phyloP scores from a whole-genome alignment of 768 basidiomycete genomes.

The Russula emetica region DNA sequence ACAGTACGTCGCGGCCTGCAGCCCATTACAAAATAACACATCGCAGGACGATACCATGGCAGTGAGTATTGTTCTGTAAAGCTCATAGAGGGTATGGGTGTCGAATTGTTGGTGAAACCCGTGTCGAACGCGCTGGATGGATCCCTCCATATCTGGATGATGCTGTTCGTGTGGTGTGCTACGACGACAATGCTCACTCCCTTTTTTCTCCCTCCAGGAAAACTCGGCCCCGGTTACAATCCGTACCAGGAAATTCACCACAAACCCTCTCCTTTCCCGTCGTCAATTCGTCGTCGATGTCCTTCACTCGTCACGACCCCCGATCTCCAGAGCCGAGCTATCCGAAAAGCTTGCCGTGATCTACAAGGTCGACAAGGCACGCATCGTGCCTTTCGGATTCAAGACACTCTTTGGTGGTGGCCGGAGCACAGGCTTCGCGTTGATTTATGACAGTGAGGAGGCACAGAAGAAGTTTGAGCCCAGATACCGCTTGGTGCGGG shows the following conservation, averaged over 20 bases:
- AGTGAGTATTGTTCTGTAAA: constrained; percentile 26
- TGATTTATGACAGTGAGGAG: constrained; percentile 96
- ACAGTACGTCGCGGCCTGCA: constrained; percentile 13
- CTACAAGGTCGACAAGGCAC: constrained; percentile 90
- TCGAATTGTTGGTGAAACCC: constrained; percentile 7
- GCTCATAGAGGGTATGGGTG: background rate
- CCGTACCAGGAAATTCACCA: constrained; percentile 98
- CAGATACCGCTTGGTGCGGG: constrained; percentile 89
- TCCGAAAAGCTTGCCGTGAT: constrained; percentile 85
- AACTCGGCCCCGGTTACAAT: constrained; percentile 86
- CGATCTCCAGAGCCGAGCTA: constrained; percentile 89
- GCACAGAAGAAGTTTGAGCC: constrained; percentile 98
- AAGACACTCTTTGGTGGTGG: constrained; percentile 98
- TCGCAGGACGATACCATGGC: constrained; percentile 30
- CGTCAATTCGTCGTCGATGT: constrained; percentile 95
- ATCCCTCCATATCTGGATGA: constrained; percentile 33
- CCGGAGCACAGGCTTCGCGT: constrained; percentile 91
- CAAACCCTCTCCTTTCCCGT: constrained; percentile 93
- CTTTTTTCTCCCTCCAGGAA: constrained; percentile 47
- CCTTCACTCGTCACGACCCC: constrained; percentile 92
- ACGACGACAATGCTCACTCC: constrained; percentile 24
- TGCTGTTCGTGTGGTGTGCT: constrained; percentile 11
- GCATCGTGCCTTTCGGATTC: constrained; percentile 93
- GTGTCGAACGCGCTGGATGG: constrained; percentile 35
- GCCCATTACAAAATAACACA: constrained; percentile 30